These are phyloP conservation scores for Solanum hybrid DNA, from an alignment of 305 asterid genomes.

Conservation along the genomic window DNA sequence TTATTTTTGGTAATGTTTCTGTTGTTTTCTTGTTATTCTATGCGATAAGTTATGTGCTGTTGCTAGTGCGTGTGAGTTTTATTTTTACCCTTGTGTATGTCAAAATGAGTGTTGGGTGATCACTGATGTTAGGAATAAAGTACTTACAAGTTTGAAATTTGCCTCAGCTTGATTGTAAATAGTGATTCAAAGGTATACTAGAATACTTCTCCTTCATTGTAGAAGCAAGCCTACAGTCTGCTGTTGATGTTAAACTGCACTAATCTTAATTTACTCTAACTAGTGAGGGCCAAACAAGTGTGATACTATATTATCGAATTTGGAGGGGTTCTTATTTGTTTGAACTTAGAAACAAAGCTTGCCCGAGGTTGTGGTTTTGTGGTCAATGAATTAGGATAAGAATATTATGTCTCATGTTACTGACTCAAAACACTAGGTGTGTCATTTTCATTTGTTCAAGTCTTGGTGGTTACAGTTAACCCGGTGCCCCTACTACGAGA, in stretches of 20 bases:
- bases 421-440: not conserved
- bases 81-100: not conserved
- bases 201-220: not conserved
- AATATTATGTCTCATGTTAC: not conserved
- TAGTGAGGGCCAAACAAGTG: not conserved
- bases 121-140: not conserved
- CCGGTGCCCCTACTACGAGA: not conserved
- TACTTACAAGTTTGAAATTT: not conserved
- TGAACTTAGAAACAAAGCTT: not conserved
- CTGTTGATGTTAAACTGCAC: not conserved
- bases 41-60: not conserved
- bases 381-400: not conserved
- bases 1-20: not conserved
- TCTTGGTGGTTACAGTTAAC: not conserved
- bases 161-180: not conserved
- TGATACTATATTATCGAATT: not conserved
- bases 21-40: not conserved
- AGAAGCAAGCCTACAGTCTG: not conserved
- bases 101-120: not conserved
- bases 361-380: not conserved
- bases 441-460: not conserved
- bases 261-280: not conserved
- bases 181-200: not conserved
- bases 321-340: not conserved
- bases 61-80: too few relatives aligned